Conservation (phyloP, 2,329 filamentous ascomycete species). For the Colletotrichum simmondsii region DNA sequence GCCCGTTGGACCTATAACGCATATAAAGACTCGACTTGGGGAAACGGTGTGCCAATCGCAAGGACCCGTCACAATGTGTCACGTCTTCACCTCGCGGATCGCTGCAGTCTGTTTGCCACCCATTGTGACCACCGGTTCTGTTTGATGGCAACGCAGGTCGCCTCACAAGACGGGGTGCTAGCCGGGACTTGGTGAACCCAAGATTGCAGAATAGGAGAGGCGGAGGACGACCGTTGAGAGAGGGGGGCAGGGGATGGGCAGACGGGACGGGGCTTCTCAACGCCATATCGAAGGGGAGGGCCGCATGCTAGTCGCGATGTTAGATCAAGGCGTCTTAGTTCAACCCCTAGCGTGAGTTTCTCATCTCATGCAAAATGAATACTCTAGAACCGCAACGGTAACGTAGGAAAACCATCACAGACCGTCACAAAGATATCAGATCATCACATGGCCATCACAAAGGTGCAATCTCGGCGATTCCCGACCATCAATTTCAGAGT, state of each 20-base stretch:
- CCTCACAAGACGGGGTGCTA: slow-evolving; percentile 13
- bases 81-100: neutral
- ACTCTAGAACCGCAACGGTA: neutral
- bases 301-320: neutral
- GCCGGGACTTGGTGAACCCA: neutral
- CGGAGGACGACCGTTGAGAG: neutral
- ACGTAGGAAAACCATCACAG: neutral
- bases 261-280: neutral
- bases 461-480: neutral
- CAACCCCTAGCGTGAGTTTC: neutral
- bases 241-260: neutral
- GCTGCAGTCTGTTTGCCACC: neutral
- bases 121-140: neutral
- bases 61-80: neutral
- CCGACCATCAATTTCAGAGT: neutral
- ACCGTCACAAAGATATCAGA: neutral
- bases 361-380: neutral
- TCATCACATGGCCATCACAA: neutral
- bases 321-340: neutral
- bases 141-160: slow-evolving; percentile 14
- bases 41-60: neutral
- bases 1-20: neutral
- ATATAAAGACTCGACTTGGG: neutral
- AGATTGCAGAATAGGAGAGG: neutral
- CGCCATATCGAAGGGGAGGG: neutral